Conservation (phyloP, 108 stramenopile genomes). For the Thalassiosira profunda region DNA sequence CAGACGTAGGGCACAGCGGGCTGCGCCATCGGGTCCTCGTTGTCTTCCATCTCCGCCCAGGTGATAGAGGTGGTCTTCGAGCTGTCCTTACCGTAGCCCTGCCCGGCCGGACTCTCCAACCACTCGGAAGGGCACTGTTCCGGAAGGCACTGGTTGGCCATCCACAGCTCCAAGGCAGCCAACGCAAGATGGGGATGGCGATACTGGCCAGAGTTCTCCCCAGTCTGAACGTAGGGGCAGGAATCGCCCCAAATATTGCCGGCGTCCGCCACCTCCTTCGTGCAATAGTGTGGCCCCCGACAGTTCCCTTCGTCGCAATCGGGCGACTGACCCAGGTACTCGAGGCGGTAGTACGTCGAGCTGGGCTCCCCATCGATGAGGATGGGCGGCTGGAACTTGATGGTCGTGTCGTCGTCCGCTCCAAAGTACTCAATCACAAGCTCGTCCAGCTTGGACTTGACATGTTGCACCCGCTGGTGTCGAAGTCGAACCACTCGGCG, state of each 20-base stretch:
- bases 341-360: slow-evolving; percentile 17
- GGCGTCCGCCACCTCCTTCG: slow-evolving; percentile 9
- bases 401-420: not conserved
- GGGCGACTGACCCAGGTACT: not conserved
- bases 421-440: slow-evolving; percentile 8
- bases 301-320: slow-evolving; percentile 19
- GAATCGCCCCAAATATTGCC: slow-evolving; percentile 21
- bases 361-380: slow-evolving; percentile 1
- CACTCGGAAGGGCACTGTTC: slow-evolving; percentile 16
- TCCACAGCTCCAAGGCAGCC: slow-evolving; percentile 32
- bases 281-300: slow-evolving; percentile 20
- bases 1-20: slow-evolving; percentile 8
- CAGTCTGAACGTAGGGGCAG: slow-evolving; percentile 22
- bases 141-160: slow-evolving; percentile 34
- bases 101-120: not conserved
- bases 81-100: slow-evolving; percentile 4
- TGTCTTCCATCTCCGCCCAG: slow-evolving; percentile 9
- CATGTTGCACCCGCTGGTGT: slow-evolving; percentile 5
- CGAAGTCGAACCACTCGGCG: slow-evolving; percentile 7
- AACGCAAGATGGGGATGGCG: slow-evolving; percentile 36
- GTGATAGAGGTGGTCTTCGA: not conserved
- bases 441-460: not conserved
- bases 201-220: slow-evolving; percentile 32
- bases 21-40: not conserved
- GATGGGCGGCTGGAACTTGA: slow-evolving; percentile 15